Base-by-base conservation (phyloP, 768 basidiomycete species). In the Mycena albidolilacea region DNA sequence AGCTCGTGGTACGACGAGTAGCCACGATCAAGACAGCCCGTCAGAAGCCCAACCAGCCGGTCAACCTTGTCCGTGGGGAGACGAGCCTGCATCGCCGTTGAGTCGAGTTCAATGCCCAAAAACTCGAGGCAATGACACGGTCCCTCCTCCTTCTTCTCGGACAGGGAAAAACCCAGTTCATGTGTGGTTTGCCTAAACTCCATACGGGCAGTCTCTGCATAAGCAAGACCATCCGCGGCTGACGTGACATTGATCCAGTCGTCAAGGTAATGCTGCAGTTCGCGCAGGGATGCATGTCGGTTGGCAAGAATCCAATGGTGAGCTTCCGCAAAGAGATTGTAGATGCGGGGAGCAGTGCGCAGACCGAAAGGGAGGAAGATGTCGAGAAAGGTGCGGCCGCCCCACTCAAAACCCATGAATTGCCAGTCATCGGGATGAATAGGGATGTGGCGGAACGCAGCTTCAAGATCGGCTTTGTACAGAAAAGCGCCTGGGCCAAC, bases 331-430 rank as follows among this genome's bases (percentile, higher is more conserved):
- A 67, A 67, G 15, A 35, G 64, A 41, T 77, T 78, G 66, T 79
- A 78, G 21, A 78, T 68, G 43, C 77, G 77, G 7, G 79, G 79
- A 0, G 75, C 79, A 37, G 78, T 75, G 14, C 77, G 65, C 11
- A 78, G 41, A 7, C 79, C 77, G 50, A 80, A 80, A 3, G 69
- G 62, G 23, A 79, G 75, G 23, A 76, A 69, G 14, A 72, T 65
- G 63, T 77, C 76, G 39, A 72, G 60, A 48, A 73, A 78, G 64
- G 64, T 46, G 19, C 44, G 55, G 1, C 66, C 66, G 8, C 1
- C 8, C 66, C 66, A 67, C 30, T 57, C 23, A 14, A 59, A 67
- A 19, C 66, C 66, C 23, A 67, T 48, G 37, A 23, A 73, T 37
- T 55, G 67, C 43, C 71, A 55, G 37, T 44, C 21, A n/a, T 55